Evolutionary conservation across 495 filamentous ascomycete genomes (phyloP).

Genomic region (Penicillium nucicola): DNA sequence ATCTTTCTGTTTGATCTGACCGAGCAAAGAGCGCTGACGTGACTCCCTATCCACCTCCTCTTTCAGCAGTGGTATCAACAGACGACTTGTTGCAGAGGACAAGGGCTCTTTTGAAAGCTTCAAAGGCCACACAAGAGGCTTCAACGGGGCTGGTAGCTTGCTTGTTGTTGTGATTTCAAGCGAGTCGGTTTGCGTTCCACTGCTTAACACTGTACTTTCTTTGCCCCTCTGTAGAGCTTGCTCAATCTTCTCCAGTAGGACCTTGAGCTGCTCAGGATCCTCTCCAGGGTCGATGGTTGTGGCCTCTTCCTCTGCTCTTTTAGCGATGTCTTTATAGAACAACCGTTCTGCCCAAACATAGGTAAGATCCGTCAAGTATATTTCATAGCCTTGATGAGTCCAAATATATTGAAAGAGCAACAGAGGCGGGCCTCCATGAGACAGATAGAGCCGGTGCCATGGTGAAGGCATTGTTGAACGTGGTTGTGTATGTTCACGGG

Average conservation of each 20-base stretch:
- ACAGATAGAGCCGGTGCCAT: slow-evolving; percentile 37
- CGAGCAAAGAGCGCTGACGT: slow-evolving; percentile 54
- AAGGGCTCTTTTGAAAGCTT: slow-evolving; percentile 52
- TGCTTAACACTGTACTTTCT: slow-evolving; percentile 30
- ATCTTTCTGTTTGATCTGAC: slow-evolving; percentile 72
- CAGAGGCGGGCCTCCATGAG: slow-evolving; percentile 33
- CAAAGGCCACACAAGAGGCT: slow-evolving; percentile 68
- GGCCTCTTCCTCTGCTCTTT: slow-evolving; percentile 59
- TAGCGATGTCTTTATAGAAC: slow-evolving; percentile 57
- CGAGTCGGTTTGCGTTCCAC: slow-evolving; percentile 19
- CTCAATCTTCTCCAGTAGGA: slow-evolving; percentile 70
- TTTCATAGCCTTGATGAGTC: slow-evolving; percentile 56
- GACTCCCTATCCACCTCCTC: slow-evolving; percentile 50
- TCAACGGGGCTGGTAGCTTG: slow-evolving; percentile 63
- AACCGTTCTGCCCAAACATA: slow-evolving; percentile 79
- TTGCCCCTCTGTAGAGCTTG: slow-evolving; percentile 52
- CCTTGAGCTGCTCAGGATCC: slow-evolving; percentile 63
- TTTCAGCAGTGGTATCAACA: slow-evolving; percentile 68
- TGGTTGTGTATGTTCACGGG: not conserved
- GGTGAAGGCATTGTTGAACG: slow-evolving; percentile 29
- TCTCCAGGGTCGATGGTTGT: slow-evolving; percentile 86
- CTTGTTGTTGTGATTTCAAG: slow-evolving; percentile 59
- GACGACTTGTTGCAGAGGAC: slow-evolving; percentile 52
- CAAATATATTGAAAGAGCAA: slow-evolving; percentile 54
- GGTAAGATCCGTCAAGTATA: slow-evolving; percentile 81